Base-by-base conservation (phyloP, 371 early-diverging fungal genomes). In the Rhizopus microsporus region DNA sequence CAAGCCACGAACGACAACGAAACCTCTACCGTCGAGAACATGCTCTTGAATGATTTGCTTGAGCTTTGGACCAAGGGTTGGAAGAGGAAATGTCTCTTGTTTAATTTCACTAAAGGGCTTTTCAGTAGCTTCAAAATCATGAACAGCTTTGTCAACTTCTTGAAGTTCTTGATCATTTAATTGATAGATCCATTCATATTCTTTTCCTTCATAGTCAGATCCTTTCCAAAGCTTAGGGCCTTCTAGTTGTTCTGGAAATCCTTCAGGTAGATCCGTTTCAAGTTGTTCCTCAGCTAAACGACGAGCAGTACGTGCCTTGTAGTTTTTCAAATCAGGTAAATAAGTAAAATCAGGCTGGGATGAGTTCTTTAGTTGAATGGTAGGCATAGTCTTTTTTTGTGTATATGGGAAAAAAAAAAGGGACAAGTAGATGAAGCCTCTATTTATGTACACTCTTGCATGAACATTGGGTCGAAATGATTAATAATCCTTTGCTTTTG, bases 211-310 rank as follows among this genome's bases (percentile, higher is more conserved):
- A 40, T 56, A 69, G 13, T 69, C 69, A 16, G 34, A 46, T 10
- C 65, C 65, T 48, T 61, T 65, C 69, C 69, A 69, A 9, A 69
- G 52, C 23, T 69, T 69, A 7, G 69, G 66, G 5, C 69, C 69
- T 23, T 62, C 59, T 13, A 69, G 40, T 56, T 65, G 58, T n/a
- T 55, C 54, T 13, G 69, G 69, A 17, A 69, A 69, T 7, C 66
- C 66, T 47, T 62, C 69, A 32, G 69, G 69, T 9, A 69, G 55
- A 4, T 65, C 52, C 4, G 55, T 65, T 47, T 48, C 39, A 0
- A 69, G 50, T 23, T 56, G 53, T 29, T 69, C 69, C 40, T 65
- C 57, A 7, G 49, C 62, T 5, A 65, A 50, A 16, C 69, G 69
- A 29, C 63, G 65, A 17, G 65, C 59, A 12, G 62, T 62, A 43